Evolutionary conservation across 106 monocot species (phyloP).

Genomic region (Agapanthus africanus): DNA sequence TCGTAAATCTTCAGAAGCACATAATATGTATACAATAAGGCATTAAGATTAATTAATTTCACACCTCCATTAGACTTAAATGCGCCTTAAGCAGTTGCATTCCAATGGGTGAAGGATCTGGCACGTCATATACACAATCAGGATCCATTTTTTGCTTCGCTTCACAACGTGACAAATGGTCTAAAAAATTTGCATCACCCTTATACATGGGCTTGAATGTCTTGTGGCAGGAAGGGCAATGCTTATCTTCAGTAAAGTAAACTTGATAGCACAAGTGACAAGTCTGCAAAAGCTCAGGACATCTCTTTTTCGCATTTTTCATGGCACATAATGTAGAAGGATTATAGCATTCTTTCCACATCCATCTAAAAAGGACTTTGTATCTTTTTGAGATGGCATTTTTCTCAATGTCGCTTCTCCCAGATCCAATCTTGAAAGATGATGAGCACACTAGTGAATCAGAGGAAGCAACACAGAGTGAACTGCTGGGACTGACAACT

Average conservation of each 20-base stretch:
- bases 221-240: conserved; percentile 76
- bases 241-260: conserved; percentile 65
- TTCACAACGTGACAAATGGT: conserved; percentile 55
- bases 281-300: conserved; percentile 40
- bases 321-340: conserved; percentile 49
- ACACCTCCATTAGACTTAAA: conserved; percentile 60
- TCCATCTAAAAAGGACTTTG: conserved; percentile 55
- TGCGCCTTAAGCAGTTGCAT: conserved; percentile 61
- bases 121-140: conserved; percentile 33
- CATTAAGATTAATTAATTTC: no score
- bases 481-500: no score
- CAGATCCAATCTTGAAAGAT: conserved; percentile 70
- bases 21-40: no score
- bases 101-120: no score
- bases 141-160: conserved; percentile 39
- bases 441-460: conserved; percentile 36
- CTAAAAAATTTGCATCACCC: conserved; percentile 39
- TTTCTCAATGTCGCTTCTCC: conserved; percentile 56
- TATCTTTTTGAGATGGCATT: conserved; percentile 52
- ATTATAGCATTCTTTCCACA: conserved; percentile 67
- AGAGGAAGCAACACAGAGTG: conserved; percentile 25
- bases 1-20: background rate
- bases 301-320: conserved; percentile 81
- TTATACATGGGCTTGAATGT: conserved; percentile 54
- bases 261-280: conserved; percentile 58